Evolutionary conservation across 306 rosid genomes (phyloP).

Genomic region (Prunus fruticosa): DNA sequence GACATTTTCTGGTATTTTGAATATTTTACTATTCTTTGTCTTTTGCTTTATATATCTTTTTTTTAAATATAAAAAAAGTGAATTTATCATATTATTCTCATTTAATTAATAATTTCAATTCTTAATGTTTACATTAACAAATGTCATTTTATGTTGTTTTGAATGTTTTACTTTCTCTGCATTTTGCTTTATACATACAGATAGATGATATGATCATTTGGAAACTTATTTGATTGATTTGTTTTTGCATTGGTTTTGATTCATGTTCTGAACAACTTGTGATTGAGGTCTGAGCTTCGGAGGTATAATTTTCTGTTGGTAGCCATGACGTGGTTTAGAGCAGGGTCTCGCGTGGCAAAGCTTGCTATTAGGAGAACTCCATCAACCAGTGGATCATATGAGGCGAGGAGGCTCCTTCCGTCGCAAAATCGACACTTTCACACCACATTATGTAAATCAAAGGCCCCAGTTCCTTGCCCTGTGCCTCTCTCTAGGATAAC

Average conservation of each 20-base stretch:
- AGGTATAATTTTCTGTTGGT: slow-evolving; percentile 3
- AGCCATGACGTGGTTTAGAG: slow-evolving; percentile 88
- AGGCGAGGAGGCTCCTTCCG: slow-evolving; percentile 48
- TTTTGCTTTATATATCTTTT: too few relatives aligned
- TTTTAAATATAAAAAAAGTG: too few relatives aligned
- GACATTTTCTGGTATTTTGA: too few relatives aligned
- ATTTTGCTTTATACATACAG: too few relatives aligned
- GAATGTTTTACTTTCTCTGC: too few relatives aligned
- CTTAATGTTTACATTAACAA: too few relatives aligned
- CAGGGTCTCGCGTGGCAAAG: slow-evolving; percentile 66
- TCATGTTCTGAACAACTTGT: background rate
- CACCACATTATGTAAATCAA: slow-evolving; percentile 51
- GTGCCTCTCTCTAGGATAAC: slow-evolving; percentile 87
- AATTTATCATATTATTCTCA: too few relatives aligned
- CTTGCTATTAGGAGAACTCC: slow-evolving; percentile 56
- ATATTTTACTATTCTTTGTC: accelerated
- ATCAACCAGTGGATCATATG: slow-evolving; percentile 53
- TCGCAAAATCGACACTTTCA: slow-evolving; percentile 56
- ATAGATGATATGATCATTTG: too few relatives aligned
- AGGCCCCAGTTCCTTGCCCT: slow-evolving; percentile 72
- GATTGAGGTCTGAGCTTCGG: background rate
- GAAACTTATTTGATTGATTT: too few relatives aligned
- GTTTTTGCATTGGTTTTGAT: background rate
- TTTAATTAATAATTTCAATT: too few relatives aligned
- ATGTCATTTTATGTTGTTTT: too few relatives aligned